Percentiles rank a stretch among this genome's conserved stretches.
Evolutionary conservation across 305 asterid genomes (phyloP).

Genomic region (Caryopteris hybrid): DNA sequence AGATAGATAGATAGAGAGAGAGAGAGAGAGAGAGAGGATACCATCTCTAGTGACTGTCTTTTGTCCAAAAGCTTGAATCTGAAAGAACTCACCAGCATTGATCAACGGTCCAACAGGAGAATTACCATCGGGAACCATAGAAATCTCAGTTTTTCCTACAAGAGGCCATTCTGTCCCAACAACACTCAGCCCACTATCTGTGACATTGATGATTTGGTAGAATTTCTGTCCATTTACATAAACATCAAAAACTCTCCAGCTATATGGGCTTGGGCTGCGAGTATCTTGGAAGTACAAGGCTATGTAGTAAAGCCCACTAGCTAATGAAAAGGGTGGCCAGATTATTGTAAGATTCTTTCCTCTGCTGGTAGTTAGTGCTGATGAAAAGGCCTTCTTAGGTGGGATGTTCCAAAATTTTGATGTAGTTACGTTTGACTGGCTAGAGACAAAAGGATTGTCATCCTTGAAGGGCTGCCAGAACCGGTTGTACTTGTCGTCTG

Average conservation of each 20-base stretch:
- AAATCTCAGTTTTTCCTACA: conserved; percentile 41
- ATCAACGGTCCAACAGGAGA: conserved; percentile 76
- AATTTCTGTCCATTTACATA: conserved; percentile 52
- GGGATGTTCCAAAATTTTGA: conserved; percentile 74
- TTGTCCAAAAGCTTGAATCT: conserved; percentile 48
- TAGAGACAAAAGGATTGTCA: conserved; percentile 39
- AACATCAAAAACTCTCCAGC: conserved; percentile 72
- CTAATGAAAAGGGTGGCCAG: conserved; percentile 76
- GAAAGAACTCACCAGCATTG: conserved; percentile 77
- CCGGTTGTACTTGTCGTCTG: conserved; percentile 77
- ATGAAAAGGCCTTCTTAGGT: conserved; percentile 49
- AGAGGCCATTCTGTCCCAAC: conserved; percentile 67
- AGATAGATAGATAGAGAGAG: too few species aligned
- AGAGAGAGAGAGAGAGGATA: conserved; percentile 11
- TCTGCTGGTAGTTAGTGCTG: conserved; percentile 62
- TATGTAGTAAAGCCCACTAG: conserved; percentile 51
- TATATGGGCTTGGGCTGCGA: conserved; percentile 56
- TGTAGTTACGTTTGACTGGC: conserved; percentile 45
- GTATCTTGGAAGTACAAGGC: conserved; percentile 76
- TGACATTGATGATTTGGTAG: conserved; percentile 55
- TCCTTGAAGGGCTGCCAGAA: conserved; percentile 64
- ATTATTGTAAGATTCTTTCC: conserved; percentile 48
- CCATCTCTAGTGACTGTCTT: conserved; percentile 75
- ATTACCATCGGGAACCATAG: conserved; percentile 39
- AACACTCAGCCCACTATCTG: conserved; percentile 54